phyloP scores from a whole-genome alignment of 306 rosid species.

The Cicer cuneatum region DNA sequence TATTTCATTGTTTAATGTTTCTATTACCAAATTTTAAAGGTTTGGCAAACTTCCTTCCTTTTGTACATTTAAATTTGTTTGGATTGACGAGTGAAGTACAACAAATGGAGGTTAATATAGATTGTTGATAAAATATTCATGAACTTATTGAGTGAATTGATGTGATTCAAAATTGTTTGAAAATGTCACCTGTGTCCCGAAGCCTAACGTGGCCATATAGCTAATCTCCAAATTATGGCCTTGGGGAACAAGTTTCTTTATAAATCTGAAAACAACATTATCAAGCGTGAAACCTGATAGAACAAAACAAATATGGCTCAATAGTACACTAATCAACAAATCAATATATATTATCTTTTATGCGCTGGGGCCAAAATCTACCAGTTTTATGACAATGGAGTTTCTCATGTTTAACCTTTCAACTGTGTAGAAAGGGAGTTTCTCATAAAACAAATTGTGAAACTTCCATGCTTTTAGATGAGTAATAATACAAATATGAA shows the following conservation, averaged over 20 bases:
- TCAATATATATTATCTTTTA: neutral
- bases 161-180: constrained; percentile 1
- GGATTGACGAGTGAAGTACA: constrained; percentile 50
- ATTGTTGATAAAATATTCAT: constrained; percentile 24
- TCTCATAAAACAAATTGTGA: neutral
- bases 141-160: neutral
- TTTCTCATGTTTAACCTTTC: neutral
- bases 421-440: neutral
- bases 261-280: neutral
- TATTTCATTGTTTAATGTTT: constrained; percentile 43
- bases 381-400: neutral
- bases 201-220: neutral
- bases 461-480: neutral
- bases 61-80: constrained; percentile 62
- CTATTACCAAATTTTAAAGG: constrained; percentile 60
- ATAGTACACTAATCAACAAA: neutral
- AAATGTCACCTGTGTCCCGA: neutral
- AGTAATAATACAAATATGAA: constrained; percentile 20
- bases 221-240: neutral
- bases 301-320: neutral
- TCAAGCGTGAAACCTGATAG: neutral
- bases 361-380: neutral
- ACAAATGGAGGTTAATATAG: constrained; percentile 33
- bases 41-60: constrained; percentile 52
- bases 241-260: neutral